Percentiles rank a stretch among this genome's conserved stretches.
Evolutionary conservation across 257 asterid species (phyloP).

Genomic region (Plantago elongata): DNA sequence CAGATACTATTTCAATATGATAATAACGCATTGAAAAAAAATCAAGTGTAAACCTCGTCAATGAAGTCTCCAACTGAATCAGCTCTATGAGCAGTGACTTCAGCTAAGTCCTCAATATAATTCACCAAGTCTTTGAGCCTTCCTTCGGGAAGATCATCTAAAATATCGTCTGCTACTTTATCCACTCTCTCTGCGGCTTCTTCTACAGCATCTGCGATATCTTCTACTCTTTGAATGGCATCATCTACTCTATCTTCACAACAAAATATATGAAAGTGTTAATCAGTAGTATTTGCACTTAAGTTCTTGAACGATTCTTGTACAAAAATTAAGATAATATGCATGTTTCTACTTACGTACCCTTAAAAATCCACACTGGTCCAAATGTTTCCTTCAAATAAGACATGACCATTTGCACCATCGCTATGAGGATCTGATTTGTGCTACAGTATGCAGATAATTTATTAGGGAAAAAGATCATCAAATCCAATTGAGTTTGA

Average conservation of each 20-base stretch:
- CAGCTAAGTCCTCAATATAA: slow-evolving; percentile 5
- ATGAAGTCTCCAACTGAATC: slow-evolving; percentile 8
- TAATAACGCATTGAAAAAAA: background rate
- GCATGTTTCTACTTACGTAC: background rate
- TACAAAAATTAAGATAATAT: background rate
- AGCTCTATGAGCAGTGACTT: slow-evolving; percentile 5
- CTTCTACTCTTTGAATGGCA: background rate
- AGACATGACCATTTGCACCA: background rate
- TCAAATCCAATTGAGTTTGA: background rate
- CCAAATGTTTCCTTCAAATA: background rate
- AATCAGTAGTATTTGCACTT: too few species aligned
- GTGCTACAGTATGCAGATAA: background rate
- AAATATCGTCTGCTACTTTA: background rate
- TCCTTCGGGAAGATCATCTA: slow-evolving; percentile 11
- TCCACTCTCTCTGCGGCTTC: slow-evolving; percentile 5
- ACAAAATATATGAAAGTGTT: background rate
- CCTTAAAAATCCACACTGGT: slow-evolving; percentile 4
- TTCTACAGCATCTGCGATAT: background rate
- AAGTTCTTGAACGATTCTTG: background rate
- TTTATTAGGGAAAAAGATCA: background rate
- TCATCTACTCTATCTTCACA: slow-evolving; percentile 2
- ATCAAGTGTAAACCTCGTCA: background rate
- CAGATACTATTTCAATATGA: too few species aligned
- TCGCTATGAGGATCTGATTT: background rate
- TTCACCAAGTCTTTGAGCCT: background rate